phyloP scores from a whole-genome alignment of 192 early-diverging fungal species.

The Coemansia aciculifera region DNA sequence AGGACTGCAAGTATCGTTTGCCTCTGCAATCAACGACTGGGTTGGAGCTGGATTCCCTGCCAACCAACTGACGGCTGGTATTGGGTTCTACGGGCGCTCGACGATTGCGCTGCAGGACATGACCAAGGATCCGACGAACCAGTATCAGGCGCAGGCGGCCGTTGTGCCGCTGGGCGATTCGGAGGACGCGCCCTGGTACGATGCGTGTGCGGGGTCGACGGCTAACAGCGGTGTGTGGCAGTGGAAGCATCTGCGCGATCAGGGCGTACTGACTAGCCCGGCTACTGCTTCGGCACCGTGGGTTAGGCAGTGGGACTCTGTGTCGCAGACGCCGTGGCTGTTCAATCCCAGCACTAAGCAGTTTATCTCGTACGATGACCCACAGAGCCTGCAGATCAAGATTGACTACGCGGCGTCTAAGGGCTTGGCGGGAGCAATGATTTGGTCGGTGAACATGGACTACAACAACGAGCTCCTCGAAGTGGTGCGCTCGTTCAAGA shows the following conservation, averaged over 20 bases:
- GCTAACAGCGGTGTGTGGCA: slow-evolving; percentile 65
- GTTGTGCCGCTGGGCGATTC: slow-evolving; percentile 61
- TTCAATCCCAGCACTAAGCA: slow-evolving; percentile 60
- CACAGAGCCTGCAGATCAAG: slow-evolving; percentile 61
- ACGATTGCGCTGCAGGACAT: slow-evolving; percentile 55
- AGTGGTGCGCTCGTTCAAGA: slow-evolving; percentile 13
- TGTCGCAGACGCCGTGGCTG: slow-evolving; percentile 68
- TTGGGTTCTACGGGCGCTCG: slow-evolving; percentile 65
- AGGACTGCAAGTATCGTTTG: slow-evolving; percentile 48
- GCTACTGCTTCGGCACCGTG: slow-evolving; percentile 60
- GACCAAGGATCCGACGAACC: slow-evolving; percentile 48
- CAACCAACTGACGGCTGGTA: slow-evolving; percentile 61
- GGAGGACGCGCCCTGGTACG: slow-evolving; percentile 59
- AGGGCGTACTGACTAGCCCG: slow-evolving; percentile 53
- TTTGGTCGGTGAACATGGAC: slow-evolving; percentile 56
- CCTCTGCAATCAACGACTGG: slow-evolving; percentile 56
- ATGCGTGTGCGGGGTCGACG: slow-evolving; percentile 48
- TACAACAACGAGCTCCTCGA: slow-evolving; percentile 61
- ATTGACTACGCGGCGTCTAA: slow-evolving; percentile 59
- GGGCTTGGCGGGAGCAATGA: slow-evolving; percentile 65
- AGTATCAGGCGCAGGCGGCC: too few species aligned
- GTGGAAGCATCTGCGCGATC: slow-evolving; percentile 62
- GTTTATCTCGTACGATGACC: slow-evolving; percentile 73
- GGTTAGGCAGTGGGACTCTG: slow-evolving; percentile 64
- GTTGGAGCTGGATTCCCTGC: slow-evolving; percentile 60